A percentile compares a stretch with the other conserved stretches of the same genome.
Evolutionary conservation across 306 rosid genomes (phyloP).

Genomic region (Inga oerstediana): DNA sequence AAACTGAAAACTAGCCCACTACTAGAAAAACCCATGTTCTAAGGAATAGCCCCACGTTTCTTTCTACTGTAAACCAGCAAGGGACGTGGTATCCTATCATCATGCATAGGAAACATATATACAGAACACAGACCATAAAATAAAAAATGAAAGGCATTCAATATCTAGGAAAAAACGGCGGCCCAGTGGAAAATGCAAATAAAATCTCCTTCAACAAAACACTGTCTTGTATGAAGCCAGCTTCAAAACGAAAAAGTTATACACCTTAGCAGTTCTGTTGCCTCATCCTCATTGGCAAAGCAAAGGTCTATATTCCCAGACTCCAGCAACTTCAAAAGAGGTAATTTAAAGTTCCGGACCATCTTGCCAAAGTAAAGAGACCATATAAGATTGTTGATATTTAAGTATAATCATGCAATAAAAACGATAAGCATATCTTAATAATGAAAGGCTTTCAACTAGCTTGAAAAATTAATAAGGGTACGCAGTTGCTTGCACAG

Average conservation of each 20-base stretch:
- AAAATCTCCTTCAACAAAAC: slow-evolving; percentile 30
- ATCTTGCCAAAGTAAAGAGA: slow-evolving; percentile 66
- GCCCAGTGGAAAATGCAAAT: slow-evolving; percentile 18
- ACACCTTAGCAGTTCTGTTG: slow-evolving; percentile 89
- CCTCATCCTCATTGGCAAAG: slow-evolving; percentile 98
- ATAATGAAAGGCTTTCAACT: not conserved
- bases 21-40: no score
- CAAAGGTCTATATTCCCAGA: slow-evolving; percentile 86
- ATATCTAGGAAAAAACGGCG: not conserved
- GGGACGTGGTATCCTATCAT: not conserved
- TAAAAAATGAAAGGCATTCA: not conserved
- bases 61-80: no score
- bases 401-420: slow-evolving; percentile 2
- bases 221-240: not conserved
- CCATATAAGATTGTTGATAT: slow-evolving; percentile 27
- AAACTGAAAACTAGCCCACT: no score
- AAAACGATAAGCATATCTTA: not conserved
- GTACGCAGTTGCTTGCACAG: not conserved
- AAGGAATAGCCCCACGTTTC: no score
- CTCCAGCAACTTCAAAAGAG: slow-evolving; percentile 70
- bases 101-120: slow-evolving; percentile 8
- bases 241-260: slow-evolving; percentile 1
- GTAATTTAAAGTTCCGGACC: slow-evolving; percentile 74
- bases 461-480: not conserved
- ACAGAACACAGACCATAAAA: not conserved